A percentile compares a stretch with the other conserved stretches of the same genome.
Evolutionary conservation across 2,329 filamentous ascomycete genomes (phyloP).

Genomic region (Sporothrix phasma): DNA sequence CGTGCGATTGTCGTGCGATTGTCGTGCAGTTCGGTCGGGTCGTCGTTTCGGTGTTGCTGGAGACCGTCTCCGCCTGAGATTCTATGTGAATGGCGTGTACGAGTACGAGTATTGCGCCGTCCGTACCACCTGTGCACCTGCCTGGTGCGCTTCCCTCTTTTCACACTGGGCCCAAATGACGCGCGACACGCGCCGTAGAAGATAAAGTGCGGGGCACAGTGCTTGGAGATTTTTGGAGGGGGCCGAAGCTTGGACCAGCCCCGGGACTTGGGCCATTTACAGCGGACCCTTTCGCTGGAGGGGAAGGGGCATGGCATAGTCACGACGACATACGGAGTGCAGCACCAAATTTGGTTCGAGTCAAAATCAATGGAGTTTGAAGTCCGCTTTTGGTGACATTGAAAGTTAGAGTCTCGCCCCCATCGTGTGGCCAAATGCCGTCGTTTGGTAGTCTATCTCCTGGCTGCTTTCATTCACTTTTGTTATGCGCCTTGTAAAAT

Average conservation of each 20-base stretch:
- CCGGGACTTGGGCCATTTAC: not conserved
- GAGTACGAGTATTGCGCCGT: not conserved
- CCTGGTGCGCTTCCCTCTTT: not conserved
- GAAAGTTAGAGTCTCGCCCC: too few species aligned
- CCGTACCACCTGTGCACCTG: not conserved
- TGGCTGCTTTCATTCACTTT: too few species aligned
- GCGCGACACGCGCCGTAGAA: not conserved
- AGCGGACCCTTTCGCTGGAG: not conserved
- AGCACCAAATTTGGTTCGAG: too few species aligned
- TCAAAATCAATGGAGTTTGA: too few species aligned
- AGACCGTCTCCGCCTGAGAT: not conserved
- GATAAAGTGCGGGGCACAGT: not conserved
- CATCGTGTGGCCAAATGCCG: too few species aligned
- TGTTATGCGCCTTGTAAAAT: not conserved
- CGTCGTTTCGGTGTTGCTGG: not conserved
- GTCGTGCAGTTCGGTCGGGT: not conserved
- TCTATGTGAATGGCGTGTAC: not conserved
- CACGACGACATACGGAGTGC: not conserved
- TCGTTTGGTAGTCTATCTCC: too few species aligned
- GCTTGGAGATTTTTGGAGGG: not conserved
- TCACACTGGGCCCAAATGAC: not conserved
- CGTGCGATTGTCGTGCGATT: too few species aligned
- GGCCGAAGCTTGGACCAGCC: not conserved
- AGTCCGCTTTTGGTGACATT: not conserved
- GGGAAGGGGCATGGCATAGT: not conserved